Evolutionary conservation across 768 basidiomycete genomes (phyloP), one percentile per base, ranked within the genome.

Genomic region (Pulveroboletus sp.): DNA sequence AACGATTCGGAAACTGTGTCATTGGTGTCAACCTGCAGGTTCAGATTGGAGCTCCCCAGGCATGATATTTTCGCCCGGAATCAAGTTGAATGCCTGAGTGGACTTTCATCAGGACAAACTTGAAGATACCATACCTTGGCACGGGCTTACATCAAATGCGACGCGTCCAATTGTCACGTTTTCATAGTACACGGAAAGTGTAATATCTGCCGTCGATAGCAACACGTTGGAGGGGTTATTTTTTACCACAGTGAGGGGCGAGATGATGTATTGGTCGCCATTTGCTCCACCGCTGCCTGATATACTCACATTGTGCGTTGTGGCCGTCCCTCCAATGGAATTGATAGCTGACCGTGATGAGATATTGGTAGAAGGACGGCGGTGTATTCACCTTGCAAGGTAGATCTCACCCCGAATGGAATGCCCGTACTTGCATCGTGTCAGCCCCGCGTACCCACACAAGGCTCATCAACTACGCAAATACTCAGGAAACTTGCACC

Each of bases 221-320:
- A 82, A 81, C 29, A 87, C 63, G 56, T 85, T 85, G 6, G 84
- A 85, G 7, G 84, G 86, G 51, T 88, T 87, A 20, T 81, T 62
- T 39, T 87, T 68, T 13, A 65, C 72, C 17, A 82, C 75, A 1
- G 75, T 79, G n/a, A 86, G 63, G 2, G 81, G 83, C 4, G 80
- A 60, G 25, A 76, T 65, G 36, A 87, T 74, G 58, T 72, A 88
- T 62, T 85, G 69, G 64, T 68, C 71, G 7, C 82, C 82, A 17
- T 77, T 78, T 43, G 64, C 68, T 35, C 82, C 83, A 32, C 85
- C 85, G 56, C 85, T 85, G 21, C 84, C 85, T 17, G 73, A 69
- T 27, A 87, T 79, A 5, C 72, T 71, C 27, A 87, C 77, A 46
- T 87, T 76, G 61, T 69, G 74, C 40, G 87, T 67, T 2, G 57